Conservation (phyloP, 768 basidiomycete species). For the Tulasnella calospora region DNA sequence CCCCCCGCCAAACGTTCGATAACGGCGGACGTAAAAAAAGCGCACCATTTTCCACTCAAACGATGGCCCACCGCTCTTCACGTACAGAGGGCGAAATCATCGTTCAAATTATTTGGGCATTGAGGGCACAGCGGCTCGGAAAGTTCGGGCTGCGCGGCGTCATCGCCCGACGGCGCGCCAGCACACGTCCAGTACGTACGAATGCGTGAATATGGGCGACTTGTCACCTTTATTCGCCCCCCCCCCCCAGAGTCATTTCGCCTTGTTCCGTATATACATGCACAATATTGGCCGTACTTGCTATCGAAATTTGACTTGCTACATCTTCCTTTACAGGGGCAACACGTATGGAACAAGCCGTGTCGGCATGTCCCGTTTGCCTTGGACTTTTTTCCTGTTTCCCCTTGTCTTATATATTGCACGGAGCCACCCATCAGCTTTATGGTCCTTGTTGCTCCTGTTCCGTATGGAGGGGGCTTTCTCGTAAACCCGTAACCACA, state of each 20-base stretch:
- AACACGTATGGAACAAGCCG: neutral
- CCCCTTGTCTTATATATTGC: neutral
- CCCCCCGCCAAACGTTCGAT: neutral
- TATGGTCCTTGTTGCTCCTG: neutral
- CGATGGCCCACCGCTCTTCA: neutral
- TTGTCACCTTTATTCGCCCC: neutral
- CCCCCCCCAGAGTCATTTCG: neutral
- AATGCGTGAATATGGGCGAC: no score
- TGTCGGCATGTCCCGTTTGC: neutral
- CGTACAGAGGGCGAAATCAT: neutral
- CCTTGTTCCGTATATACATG: neutral
- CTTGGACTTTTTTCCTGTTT: neutral
- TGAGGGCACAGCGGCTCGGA: neutral
- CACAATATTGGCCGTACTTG: neutral
- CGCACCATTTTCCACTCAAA: neutral
- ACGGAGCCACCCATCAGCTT: neutral
- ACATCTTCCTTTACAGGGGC: neutral
- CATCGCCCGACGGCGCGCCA: neutral
- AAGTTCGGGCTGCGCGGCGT: neutral
- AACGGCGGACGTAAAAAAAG: neutral
- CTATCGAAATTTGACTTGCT: neutral
- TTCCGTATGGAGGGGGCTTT: neutral
- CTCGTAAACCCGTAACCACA: neutral
- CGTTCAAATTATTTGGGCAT: neutral
- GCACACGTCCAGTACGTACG: neutral